Evolutionary conservation across 345 rosid species (phyloP).

Genomic region (Populus alba): DNA sequence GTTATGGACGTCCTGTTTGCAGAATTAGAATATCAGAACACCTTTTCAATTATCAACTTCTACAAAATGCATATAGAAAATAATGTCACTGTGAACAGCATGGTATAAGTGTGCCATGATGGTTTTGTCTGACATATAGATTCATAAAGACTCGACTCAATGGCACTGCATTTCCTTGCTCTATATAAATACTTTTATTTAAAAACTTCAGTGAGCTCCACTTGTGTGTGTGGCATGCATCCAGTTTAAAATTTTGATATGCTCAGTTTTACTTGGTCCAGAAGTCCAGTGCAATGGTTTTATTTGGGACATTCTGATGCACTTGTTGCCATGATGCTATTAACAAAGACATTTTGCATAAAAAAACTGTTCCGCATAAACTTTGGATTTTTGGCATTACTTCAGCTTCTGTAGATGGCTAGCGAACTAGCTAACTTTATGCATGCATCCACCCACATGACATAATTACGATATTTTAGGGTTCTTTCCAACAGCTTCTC

Average conservation of each 20-base stretch:
- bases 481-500: conserved; percentile 6
- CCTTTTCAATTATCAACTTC: neutral
- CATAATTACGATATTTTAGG: neutral
- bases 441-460: neutral
- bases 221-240: neutral
- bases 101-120: no score
- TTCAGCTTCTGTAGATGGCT: neutral
- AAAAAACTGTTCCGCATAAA: neutral
- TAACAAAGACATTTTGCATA: neutral
- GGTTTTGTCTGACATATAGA: neutral
- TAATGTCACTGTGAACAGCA: neutral
- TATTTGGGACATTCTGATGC: neutral
- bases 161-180: neutral
- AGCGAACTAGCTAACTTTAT: neutral
- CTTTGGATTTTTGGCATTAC: neutral
- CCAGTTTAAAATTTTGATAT: neutral
- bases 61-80: neutral
- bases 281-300: neutral
- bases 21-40: neutral
- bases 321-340: neutral
- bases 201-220: neutral
- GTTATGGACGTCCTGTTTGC: neutral
- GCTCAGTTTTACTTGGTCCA: neutral
- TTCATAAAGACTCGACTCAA: neutral
- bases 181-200: neutral